Base-by-base conservation (phyloP, 2,329 filamentous ascomycete genomes). In the Dothideomycetes sp. region DNA sequence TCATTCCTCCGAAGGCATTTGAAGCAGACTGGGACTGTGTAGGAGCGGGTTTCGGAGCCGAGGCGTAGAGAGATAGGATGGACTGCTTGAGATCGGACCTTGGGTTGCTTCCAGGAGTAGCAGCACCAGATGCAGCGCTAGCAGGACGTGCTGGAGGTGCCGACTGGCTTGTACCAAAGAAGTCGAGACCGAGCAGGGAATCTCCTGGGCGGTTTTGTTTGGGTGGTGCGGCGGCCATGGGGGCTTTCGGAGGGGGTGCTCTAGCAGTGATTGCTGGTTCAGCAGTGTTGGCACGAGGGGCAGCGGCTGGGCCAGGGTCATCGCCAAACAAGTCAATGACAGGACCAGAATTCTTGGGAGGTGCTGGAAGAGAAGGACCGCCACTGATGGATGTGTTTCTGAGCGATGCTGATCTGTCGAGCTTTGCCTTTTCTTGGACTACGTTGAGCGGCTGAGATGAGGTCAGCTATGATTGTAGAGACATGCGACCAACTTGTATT, bases 11-110 rank as follows among this genome's bases (percentile, higher is more conserved):
- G 53, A 88, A 84, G 0, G 48, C 39, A 22, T 48, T 51, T 10
- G 80, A 79, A 19, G 51, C 46, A 20, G 63, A 59, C 8, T 42
- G 40, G 25, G 66, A 57, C 41, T 71, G 65, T 30, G 70, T 64
- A 8, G 76, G 69, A 51, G 84, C 82, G n/a, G 84, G 78, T 56
- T 86, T 83, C 1, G 87, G 83, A 4, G 78, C 77, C 6, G 85
- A 83, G 9, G 88, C 86, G 58, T 98, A 98, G 12, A 98, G 73
- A 6, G 91, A 98, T 34, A 98, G 67, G 46, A 98, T 98, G 2
- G 89, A 96, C 62, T 95, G 89, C 64, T 98, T 98, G 45, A 98
- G 69, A 58, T 98, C 91, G 3, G 89, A 88, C 47, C 91, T 74
- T 32, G 87, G 93, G 52, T 84, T 80, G 10, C 73, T 72, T 13